These are phyloP conservation scores for Blastobotrys aristatus DNA, from an alignment of 1,139 yeast genomes.

Conservation along the genomic window DNA sequence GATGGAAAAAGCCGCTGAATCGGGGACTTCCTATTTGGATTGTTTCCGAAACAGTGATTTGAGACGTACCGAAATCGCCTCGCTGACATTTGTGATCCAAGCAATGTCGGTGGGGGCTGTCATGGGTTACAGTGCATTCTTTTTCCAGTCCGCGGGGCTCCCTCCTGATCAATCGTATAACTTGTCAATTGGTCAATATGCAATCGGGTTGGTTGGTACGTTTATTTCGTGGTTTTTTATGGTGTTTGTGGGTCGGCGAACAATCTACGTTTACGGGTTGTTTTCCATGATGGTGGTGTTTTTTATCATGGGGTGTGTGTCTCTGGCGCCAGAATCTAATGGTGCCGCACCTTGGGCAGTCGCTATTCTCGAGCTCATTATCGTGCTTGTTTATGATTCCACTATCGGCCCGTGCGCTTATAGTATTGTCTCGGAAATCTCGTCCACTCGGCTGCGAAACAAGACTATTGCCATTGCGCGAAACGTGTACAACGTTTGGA, in stretches of 20 bases:
- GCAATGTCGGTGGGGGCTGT: conserved; percentile 23
- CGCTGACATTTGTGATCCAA: conserved; percentile 5
- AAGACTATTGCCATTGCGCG: conserved; percentile 52
- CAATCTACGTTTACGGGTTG: conserved; percentile 44
- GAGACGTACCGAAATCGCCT: conserved; percentile 49
- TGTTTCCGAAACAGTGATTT: conserved; percentile 46
- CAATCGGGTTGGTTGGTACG: conserved; percentile 20
- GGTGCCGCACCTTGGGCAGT: conserved; percentile 7
- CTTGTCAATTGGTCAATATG: conserved; percentile 23
- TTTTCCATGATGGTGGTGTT: conserved; percentile 36
- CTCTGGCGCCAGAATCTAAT: neutral
- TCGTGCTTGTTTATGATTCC: conserved; percentile 41
- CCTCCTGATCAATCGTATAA: conserved; percentile 17
- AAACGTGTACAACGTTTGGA: conserved; percentile 43
- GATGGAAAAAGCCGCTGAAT: conserved; percentile 38
- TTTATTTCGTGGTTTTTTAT: conserved; percentile 14
- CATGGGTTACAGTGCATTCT: conserved; percentile 24
- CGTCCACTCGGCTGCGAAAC: conserved; percentile 49
- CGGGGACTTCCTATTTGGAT: conserved; percentile 39
- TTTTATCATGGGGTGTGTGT: conserved; percentile 26
- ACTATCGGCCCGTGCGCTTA: conserved; percentile 55
- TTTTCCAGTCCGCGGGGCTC: conserved; percentile 22
- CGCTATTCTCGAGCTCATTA: conserved; percentile 13
- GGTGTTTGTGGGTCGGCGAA: conserved; percentile 43
- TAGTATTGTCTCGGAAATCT: conserved; percentile 51